Evolutionary conservation across 495 filamentous ascomycete species (phyloP), one percentile per base, ranked within the genome.

Genomic region (Penicillium herquei): DNA sequence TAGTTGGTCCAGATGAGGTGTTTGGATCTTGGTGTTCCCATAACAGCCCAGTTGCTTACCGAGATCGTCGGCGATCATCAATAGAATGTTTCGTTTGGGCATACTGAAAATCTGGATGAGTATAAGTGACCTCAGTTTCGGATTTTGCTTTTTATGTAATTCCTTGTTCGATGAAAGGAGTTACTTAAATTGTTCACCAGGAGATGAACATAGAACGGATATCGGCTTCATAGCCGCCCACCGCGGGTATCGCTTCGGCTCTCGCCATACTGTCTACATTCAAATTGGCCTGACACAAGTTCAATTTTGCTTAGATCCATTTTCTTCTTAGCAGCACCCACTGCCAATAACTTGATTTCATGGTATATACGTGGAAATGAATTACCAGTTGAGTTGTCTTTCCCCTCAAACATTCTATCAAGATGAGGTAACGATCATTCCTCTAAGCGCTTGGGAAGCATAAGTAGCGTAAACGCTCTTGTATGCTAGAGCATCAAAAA

Each of bases 11-110:
- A 78, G 54, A 43, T 75, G 61, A 6, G 74, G 76, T 0, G 74
- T 77, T 40, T 62, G 39, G 37, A 70, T 62, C 9, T 58, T 56
- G 3, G 46, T 39, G 31, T 61, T 67, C 30, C 76, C 74, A 42
- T 78, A 77, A 58, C 72, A 74, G 39, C 68, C 67, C 11, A 78
- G 42, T 51, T 68, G 63, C 33, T 67, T 68, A 8, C 73, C 74
- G 11, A 77, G 67, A 49, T 77, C 72, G 49, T 78, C 75, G 32
- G 75, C 76, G 43, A 77, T 60, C 43, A 78, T 57, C 7, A 77
- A 61, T 1, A 78, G 53, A 17, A 77, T 63, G 50, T 78, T 78
- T 21, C 50, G 52, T 21, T 62, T 62, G 13, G 55, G 47, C 59
- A 62, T 62, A 14, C 54, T 56, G 34, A 5, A 33, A 16, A 3